A percentile compares a stretch with the other conserved stretches of the same genome.
Evolutionary conservation across 2,329 filamentous ascomycete species (phyloP).

Genomic region (Coniochaeta pulveracea): DNA sequence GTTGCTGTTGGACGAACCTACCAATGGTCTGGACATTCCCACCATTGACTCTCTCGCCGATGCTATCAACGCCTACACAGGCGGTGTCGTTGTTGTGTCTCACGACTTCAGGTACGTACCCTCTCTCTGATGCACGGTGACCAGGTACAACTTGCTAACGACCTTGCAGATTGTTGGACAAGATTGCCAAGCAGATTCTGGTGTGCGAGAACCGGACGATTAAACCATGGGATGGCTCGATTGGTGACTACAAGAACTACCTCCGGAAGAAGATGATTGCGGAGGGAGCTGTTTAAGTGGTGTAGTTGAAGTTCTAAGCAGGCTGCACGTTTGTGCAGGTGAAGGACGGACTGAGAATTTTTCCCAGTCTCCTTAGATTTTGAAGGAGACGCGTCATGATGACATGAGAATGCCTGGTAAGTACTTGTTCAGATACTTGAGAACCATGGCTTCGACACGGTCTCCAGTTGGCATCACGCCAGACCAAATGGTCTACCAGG

Average conservation of each 20-base stretch:
- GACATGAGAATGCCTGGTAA: too few species aligned
- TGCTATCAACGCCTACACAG: constrained; percentile 91
- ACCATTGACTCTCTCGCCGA: constrained; percentile 97
- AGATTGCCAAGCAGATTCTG: constrained; percentile 99
- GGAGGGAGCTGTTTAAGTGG: constrained; percentile 66
- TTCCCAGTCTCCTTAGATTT: too few species aligned
- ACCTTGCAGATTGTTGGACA: constrained; percentile 71
- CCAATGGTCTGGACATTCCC: constrained; percentile 97
- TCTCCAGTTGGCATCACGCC: too few species aligned
- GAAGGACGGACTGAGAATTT: too few species aligned
- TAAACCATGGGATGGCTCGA: constrained; percentile 75
- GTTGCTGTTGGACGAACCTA: constrained; percentile 95
- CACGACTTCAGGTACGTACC: constrained; percentile 89
- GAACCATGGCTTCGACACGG: too few species aligned
- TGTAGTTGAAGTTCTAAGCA: neutral
- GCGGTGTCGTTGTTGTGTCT: constrained; percentile 94
- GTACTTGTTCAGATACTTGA: too few species aligned
- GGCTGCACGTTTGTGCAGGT: too few species aligned
- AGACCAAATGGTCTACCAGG: too few species aligned
- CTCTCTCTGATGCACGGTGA: neutral
- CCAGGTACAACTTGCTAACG: constrained; percentile 12
- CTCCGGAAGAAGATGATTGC: constrained; percentile 98
- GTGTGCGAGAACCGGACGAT: constrained; percentile 98
- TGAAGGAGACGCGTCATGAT: too few species aligned
- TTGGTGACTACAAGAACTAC: constrained; percentile 96